Evolutionary conservation across 768 basidiomycete species (phyloP).

Genomic region (Clathrus columnatus): DNA sequence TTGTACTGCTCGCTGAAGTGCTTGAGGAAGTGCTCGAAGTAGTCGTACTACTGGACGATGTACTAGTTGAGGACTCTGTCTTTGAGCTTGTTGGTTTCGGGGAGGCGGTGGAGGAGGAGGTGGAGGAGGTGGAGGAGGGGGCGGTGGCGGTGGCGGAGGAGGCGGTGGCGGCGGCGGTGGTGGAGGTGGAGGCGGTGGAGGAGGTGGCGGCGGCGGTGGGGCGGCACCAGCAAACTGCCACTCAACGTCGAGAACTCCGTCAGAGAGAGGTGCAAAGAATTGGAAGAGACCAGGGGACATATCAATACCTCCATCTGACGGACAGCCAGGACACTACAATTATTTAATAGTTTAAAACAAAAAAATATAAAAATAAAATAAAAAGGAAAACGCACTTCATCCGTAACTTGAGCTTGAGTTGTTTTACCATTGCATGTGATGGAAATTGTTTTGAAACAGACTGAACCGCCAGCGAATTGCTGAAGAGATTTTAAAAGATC

Average conservation of each 20-base stretch:
- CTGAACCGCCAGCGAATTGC: slow-evolving; percentile 32
- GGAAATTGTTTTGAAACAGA: slow-evolving; percentile 39
- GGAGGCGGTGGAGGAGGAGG: neutral
- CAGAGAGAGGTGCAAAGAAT: slow-evolving; percentile 26
- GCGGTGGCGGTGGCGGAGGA: neutral
- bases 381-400: slow-evolving; percentile 25
- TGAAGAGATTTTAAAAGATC: too few species aligned
- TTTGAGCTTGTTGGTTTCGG: neutral
- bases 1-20: neutral
- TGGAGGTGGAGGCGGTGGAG: slow-evolving; percentile 10
- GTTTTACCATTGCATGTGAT: slow-evolving; percentile 32
- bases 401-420: slow-evolving; percentile 34
- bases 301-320: slow-evolving; percentile 35
- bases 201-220: slow-evolving; percentile 15
- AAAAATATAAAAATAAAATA: neutral
- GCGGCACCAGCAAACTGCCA: slow-evolving; percentile 29
- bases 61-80: neutral
- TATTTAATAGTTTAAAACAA: too few species aligned
- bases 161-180: neutral
- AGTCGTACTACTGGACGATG: neutral
- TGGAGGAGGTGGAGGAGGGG: neutral
- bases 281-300: slow-evolving; percentile 37
- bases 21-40: neutral
- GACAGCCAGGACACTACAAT: slow-evolving; percentile 34
- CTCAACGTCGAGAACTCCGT: slow-evolving; percentile 29